These are phyloP conservation scores for Nakaseomyces delphensis DNA, from an alignment of 1,139 yeast species.

Conservation along the genomic window DNA sequence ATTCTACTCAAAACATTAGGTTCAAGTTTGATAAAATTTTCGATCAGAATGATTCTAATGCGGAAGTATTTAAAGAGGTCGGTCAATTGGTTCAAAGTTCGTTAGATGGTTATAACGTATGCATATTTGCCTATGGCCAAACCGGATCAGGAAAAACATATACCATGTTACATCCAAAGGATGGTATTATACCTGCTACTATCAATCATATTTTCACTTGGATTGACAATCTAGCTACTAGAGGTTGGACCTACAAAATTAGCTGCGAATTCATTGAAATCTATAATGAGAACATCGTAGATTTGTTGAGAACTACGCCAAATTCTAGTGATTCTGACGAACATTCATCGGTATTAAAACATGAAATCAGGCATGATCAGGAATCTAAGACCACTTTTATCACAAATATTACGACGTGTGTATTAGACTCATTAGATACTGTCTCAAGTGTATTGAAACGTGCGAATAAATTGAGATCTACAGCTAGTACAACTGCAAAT, in stretches of 20 bases:
- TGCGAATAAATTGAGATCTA: constrained; percentile 58
- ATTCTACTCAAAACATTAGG: constrained; percentile 12
- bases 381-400: constrained; percentile 44
- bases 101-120: constrained; percentile 82
- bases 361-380: constrained; percentile 71
- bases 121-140: constrained; percentile 96
- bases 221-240: constrained; percentile 40
- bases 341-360: constrained; percentile 33
- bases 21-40: constrained; percentile 80
- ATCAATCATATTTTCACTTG: constrained; percentile 62
- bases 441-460: constrained; percentile 44
- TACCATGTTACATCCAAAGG: constrained; percentile 68
- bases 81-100: constrained; percentile 85
- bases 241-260: constrained; percentile 60
- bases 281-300: constrained; percentile 74
- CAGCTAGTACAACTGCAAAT: constrained; percentile 77
- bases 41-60: constrained; percentile 44
- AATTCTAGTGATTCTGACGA: constrained; percentile 25
- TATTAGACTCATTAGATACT: constrained; percentile 41
- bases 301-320: constrained; percentile 40
- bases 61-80: constrained; percentile 68
- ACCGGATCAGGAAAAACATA: constrained; percentile 95
- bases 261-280: constrained; percentile 81
- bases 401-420: constrained; percentile 48
- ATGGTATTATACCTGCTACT: constrained; percentile 81